These are phyloP conservation scores for Penicillium herquei DNA, from an alignment of 495 filamentous ascomycete species.

Conservation along the genomic window DNA sequence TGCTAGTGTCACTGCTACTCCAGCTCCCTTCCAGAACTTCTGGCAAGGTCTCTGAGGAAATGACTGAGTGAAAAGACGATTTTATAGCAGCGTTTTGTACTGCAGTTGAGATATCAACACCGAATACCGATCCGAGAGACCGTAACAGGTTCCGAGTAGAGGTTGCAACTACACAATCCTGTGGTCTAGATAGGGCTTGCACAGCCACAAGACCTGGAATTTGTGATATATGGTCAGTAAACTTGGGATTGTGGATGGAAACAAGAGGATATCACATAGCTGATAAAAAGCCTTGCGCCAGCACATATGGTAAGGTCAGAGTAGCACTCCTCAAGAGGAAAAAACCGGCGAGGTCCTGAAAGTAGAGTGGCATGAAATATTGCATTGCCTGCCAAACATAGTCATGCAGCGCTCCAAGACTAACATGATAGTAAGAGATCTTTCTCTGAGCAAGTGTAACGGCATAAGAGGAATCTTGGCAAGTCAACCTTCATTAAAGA, in stretches of 20 bases:
- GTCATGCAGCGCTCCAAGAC: constrained; percentile 46
- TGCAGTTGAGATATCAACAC: constrained; percentile 53
- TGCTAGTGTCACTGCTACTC: neutral
- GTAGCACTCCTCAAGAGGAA: constrained; percentile 23
- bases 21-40: neutral
- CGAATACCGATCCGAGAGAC: constrained; percentile 52
- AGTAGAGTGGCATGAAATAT: constrained; percentile 48
- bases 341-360: constrained; percentile 47
- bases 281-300: constrained; percentile 37
- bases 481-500: constrained; percentile 53
- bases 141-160: constrained; percentile 58
- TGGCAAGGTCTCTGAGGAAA: constrained; percentile 20
- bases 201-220: constrained; percentile 52
- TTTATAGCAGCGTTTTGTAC: constrained; percentile 46
- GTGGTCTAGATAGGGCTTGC: constrained; percentile 53
- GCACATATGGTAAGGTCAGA: constrained; percentile 5
- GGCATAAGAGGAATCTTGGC: constrained; percentile 57
- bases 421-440: constrained; percentile 28
- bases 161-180: constrained; percentile 56
- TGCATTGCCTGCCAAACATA: constrained; percentile 51
- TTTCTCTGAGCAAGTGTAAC: constrained; percentile 20
- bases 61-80: constrained; percentile 29
- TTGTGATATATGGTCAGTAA: neutral
- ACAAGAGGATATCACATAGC: constrained; percentile 25
- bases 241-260: neutral